Base-by-base conservation (phyloP, 2,329 filamentous ascomycete species). In the Fusarium mangiferae region DNA sequence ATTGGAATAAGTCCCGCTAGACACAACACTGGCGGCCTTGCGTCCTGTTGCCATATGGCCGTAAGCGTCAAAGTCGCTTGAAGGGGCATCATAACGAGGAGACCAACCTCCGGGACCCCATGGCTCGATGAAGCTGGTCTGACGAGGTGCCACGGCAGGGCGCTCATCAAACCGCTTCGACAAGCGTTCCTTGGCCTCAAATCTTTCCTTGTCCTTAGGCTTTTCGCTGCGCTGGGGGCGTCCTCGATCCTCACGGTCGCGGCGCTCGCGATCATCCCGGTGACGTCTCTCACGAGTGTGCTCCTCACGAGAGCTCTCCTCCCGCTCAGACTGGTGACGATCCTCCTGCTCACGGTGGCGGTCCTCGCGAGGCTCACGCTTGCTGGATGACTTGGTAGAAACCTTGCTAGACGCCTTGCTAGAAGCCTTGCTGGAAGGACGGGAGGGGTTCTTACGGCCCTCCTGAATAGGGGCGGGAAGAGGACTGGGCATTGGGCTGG, bases 151-250 rank as follows among this genome's bases (percentile, higher is more conserved):
- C 55, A 52, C 44, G 12, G 77, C 65, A 26, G 81, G 81, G 49
- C 77, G 77, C 60, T 83, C 80, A 38, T 83, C 83, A 68, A 84
- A 84, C 35, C 83, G 81, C 62, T 78, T 78, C 36, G 80, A 80
- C 59, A 84, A 78, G 22, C 83, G 82, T 52, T 82, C 81, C 73
- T 82, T 78, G 64, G 77, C 73, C 52, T 80, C 80, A 61, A 76
- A 74, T 61, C 78, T 78, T 55, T 77, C 76, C 66, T 78, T 80
- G 41, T 75, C 74, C 66, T 79, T 78, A 30, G 76, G 74, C 65
- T 78, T 80, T n/a, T 77, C 75, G 41, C 66, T 66, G 24, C 73
- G 72, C 59, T 58, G 65, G n/a, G 33, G 49, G 33, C 76, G 70
- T 48, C 68, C 73, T 44, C 75, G 74, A 45, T 77, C 73, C 42